A percentile compares a stretch with the other conserved stretches of the same genome.
phyloP scores from a whole-genome alignment of 805 yeast genomes.

The Monosporozyma unispora region DNA sequence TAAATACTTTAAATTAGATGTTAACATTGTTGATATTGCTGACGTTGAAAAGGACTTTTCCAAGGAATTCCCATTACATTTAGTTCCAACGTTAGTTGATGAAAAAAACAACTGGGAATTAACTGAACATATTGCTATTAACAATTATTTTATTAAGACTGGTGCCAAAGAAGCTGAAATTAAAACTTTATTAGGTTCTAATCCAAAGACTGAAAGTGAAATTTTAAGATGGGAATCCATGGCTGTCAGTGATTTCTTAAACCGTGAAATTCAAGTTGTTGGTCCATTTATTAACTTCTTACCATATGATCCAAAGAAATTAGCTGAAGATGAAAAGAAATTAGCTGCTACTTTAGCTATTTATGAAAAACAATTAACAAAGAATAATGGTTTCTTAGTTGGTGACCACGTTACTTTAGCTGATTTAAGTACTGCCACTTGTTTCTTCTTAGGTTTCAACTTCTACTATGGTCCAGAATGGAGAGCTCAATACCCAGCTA shows the following conservation, averaged over 20 bases:
- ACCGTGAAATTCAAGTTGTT: slow-evolving; percentile 40
- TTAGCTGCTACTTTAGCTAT: slow-evolving; percentile 34
- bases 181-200: slow-evolving; percentile 45
- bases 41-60: slow-evolving; percentile 24
- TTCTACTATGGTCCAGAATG: slow-evolving; percentile 50
- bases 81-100: slow-evolving; percentile 56
- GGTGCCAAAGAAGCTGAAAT: slow-evolving; percentile 27
- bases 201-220: slow-evolving; percentile 33
- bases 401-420: slow-evolving; percentile 48
- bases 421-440: slow-evolving; percentile 12
- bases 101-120: slow-evolving; percentile 1
- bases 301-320: slow-evolving; percentile 67
- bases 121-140: slow-evolving; percentile 19
- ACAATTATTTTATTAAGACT: slow-evolving; percentile 37
- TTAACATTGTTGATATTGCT: slow-evolving; percentile 37
- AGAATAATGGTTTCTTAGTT: slow-evolving; percentile 50
- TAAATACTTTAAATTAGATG: slow-evolving; percentile 51
- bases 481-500: slow-evolving; percentile 51
- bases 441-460: slow-evolving; percentile 30
- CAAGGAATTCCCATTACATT: slow-evolving; percentile 51
- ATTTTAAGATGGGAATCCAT: slow-evolving; percentile 70
- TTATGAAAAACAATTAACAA: slow-evolving; percentile 47
- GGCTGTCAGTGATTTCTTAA: slow-evolving; percentile 56
- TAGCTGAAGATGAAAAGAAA: slow-evolving; percentile 35
- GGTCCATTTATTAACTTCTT: slow-evolving; percentile 48